Evolutionary conservation across 2,329 filamentous ascomycete species (phyloP).

Genomic region (Gremmenia infestans): DNA sequence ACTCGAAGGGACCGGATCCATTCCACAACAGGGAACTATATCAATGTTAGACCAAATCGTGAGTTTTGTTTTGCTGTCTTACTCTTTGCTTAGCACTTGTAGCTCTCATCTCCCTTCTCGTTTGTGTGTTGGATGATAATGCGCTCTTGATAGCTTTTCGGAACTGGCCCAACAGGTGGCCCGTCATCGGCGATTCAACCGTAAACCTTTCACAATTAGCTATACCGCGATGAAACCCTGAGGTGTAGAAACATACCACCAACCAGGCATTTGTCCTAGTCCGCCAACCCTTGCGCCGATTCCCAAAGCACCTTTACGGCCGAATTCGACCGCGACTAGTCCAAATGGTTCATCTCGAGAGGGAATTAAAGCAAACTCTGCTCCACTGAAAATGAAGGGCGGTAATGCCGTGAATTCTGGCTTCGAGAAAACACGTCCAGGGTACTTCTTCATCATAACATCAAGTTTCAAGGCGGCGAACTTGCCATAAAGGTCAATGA

Average conservation of each 20-base stretch:
- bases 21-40: slow-evolving; percentile 56
- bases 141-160: slow-evolving; percentile 58
- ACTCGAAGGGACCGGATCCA: slow-evolving; percentile 62
- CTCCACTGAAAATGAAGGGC: slow-evolving; percentile 62
- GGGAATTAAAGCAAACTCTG: slow-evolving; percentile 64
- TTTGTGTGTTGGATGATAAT: slow-evolving; percentile 49
- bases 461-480: slow-evolving; percentile 62
- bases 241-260: not conserved
- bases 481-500: slow-evolving; percentile 64
- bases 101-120: slow-evolving; percentile 58
- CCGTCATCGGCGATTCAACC: slow-evolving; percentile 58
- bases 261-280: slow-evolving; percentile 58
- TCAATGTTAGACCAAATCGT: no score
- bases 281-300: slow-evolving; percentile 63
- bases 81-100: slow-evolving; percentile 55
- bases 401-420: slow-evolving; percentile 63
- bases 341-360: slow-evolving; percentile 66
- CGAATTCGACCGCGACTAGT: slow-evolving; percentile 64
- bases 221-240: no score
- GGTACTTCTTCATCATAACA: slow-evolving; percentile 60
- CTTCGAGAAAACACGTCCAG: slow-evolving; percentile 61
- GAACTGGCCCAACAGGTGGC: slow-evolving; percentile 61
- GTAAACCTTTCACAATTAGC: slow-evolving; percentile 60
- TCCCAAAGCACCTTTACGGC: slow-evolving; percentile 61
- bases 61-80: no score